These are phyloP conservation scores for Dryas drummondii DNA, from an alignment of 306 rosid species.

Conservation along the genomic window DNA sequence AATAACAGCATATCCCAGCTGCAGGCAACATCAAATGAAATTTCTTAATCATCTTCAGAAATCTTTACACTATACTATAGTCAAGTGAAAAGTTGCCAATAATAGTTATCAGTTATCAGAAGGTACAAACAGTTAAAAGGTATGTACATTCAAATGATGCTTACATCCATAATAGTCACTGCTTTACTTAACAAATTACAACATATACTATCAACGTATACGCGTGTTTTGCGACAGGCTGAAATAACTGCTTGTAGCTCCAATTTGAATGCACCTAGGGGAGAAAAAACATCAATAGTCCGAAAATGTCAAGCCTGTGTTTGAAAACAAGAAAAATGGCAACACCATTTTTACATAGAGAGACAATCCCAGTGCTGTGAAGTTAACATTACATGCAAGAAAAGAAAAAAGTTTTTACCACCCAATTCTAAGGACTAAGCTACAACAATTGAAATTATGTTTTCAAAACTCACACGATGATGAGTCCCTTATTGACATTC, in stretches of 20 bases:
- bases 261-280: slow-evolving; percentile 58
- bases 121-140: slow-evolving; percentile 6
- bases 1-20: slow-evolving; percentile 83
- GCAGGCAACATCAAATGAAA: slow-evolving; percentile 36
- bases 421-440: slow-evolving; percentile 17
- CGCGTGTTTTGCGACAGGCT: slow-evolving; percentile 67
- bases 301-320: slow-evolving; percentile 16
- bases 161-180: slow-evolving; percentile 59
- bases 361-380: background rate
- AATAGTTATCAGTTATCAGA: background rate
- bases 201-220: slow-evolving; percentile 59
- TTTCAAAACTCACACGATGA: slow-evolving; percentile 61
- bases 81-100: background rate
- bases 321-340: slow-evolving; percentile 16
- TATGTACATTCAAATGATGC: slow-evolving; percentile 26
- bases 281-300: slow-evolving; percentile 3
- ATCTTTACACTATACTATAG: background rate
- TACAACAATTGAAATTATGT: background rate
- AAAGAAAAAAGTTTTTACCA: background rate
- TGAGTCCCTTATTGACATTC: slow-evolving; percentile 50
- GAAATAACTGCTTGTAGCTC: slow-evolving; percentile 79
- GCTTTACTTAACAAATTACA: slow-evolving; percentile 43
- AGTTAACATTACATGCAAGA: background rate
- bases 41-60: background rate
- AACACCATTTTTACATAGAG: background rate